phyloP scores from a whole-genome alignment of 139 green algal genomes.

The Chlorella sp. region DNA sequence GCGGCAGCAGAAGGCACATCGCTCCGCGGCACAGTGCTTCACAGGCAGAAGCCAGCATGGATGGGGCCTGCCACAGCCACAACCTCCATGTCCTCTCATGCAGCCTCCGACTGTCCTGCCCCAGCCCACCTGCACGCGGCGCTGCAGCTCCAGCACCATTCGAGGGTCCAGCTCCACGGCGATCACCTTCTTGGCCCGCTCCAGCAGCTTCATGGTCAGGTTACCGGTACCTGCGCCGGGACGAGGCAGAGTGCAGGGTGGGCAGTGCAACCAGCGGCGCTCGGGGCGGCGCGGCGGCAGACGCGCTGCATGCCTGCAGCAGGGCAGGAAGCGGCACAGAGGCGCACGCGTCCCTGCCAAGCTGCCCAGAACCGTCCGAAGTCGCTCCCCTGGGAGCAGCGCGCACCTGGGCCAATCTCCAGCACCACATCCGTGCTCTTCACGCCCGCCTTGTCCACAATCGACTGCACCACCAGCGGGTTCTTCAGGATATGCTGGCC shows the following conservation, averaged over 20 bases:
- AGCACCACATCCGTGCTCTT: conserved; percentile 98
- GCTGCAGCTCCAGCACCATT: conserved; percentile 97
- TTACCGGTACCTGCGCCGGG: conserved; percentile 88
- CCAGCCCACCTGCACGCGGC: conserved; percentile 68
- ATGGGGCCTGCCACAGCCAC: background rate
- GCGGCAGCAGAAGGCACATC: background rate
- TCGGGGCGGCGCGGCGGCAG: too few species aligned
- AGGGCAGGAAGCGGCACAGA: background rate
- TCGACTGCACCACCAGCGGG: conserved; percentile 93
- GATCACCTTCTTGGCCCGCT: conserved; percentile 92
- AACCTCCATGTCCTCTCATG: background rate
- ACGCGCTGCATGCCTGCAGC: background rate
- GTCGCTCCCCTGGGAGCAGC: too few species aligned
- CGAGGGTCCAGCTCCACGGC: conserved; percentile 96
- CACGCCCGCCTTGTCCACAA: conserved; percentile 96
- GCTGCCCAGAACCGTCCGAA: background rate
- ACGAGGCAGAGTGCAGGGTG: background rate
- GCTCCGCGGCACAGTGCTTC: background rate
- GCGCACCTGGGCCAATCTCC: conserved; percentile 90
- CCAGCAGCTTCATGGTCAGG: conserved; percentile 96
- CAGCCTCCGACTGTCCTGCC: background rate
- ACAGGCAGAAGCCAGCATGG: too few species aligned
- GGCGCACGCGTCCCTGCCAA: background rate
- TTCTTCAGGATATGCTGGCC: conserved; percentile 99
- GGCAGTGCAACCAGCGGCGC: too few species aligned